Conservation (phyloP, 495 filamentous ascomycete genomes). For the Penicillium psychrofluorescens region DNA sequence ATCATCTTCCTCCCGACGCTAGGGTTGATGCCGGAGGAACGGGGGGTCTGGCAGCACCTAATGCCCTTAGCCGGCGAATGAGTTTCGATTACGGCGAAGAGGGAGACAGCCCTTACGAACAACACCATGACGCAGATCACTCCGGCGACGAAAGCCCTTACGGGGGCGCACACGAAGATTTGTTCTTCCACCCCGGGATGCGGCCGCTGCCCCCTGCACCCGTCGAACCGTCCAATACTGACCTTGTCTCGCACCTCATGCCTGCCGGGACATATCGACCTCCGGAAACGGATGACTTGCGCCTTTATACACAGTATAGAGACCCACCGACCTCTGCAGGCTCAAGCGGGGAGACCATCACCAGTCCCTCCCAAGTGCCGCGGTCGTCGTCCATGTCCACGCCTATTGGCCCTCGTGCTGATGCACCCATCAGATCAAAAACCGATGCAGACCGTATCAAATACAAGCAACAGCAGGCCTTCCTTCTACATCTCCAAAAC, state of each 20-base stretch:
- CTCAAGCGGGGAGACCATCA: slow-evolving; percentile 35
- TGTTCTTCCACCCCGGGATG: slow-evolving; percentile 89
- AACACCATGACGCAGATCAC: slow-evolving; percentile 43
- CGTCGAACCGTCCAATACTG: slow-evolving; percentile 35
- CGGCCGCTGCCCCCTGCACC: slow-evolving; percentile 80
- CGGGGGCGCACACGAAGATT: slow-evolving; percentile 68
- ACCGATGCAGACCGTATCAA: slow-evolving; percentile 75
- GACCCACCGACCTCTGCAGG: slow-evolving; percentile 40
- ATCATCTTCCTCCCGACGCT: slow-evolving; percentile 44
- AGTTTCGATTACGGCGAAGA: slow-evolving; percentile 97
- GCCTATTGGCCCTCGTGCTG: slow-evolving; percentile 69
- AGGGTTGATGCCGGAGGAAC: slow-evolving; percentile 77
- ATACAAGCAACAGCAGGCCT: slow-evolving; percentile 52
- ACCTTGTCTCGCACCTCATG: slow-evolving; percentile 41
- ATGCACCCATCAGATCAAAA: slow-evolving; percentile 81
- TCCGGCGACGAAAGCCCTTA: slow-evolving; percentile 47
- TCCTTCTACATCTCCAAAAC: slow-evolving; percentile 43
- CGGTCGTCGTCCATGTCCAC: slow-evolving; percentile 79
- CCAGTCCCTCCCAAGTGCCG: slow-evolving; percentile 55
- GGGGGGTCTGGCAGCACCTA: slow-evolving; percentile 73
- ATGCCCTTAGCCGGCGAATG: slow-evolving; percentile 54
- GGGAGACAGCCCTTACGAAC: slow-evolving; percentile 32
- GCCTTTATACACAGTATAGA: slow-evolving; percentile 32
- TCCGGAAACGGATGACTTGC: slow-evolving; percentile 27
- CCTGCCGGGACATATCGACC: slow-evolving; percentile 50